Percentiles rank a stretch among this genome's conserved stretches.
Evolutionary conservation across 2,329 filamentous ascomycete genomes (phyloP).

Genomic region (Aspergillus piperis): DNA sequence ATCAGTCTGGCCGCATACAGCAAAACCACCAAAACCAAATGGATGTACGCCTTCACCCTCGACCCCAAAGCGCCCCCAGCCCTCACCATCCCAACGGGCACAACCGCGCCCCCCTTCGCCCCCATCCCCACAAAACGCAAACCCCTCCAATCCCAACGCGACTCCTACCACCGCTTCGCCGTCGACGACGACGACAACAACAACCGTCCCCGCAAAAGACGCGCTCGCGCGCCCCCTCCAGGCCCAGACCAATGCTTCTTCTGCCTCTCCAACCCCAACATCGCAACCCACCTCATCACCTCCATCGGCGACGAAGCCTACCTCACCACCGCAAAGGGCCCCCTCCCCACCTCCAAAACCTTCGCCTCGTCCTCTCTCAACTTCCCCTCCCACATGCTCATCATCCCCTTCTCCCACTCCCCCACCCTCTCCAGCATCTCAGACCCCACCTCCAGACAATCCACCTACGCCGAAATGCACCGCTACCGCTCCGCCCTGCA

Average conservation of each 20-base stretch:
- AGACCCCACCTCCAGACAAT: conserved; percentile 55
- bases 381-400: conserved; percentile 84
- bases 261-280: conserved; percentile 82
- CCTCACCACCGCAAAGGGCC: conserved; percentile 88
- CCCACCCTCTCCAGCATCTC: conserved; percentile 72
- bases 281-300: conserved; percentile 84
- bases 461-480: conserved; percentile 77
- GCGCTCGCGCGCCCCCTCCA: conserved; percentile 51
- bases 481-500: conserved; percentile 77
- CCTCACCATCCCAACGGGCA: conserved; percentile 65
- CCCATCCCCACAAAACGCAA: conserved; percentile 61
- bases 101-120: conserved; percentile 69
- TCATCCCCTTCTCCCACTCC: conserved; percentile 82
- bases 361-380: conserved; percentile 63
- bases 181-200: conserved; percentile 41
- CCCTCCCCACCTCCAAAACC: conserved; percentile 70
- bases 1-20: conserved; percentile 81
- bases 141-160: conserved; percentile 35
- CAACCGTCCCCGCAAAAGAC: conserved; percentile 43
- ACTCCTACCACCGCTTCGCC: conserved; percentile 43
- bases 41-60: conserved; percentile 64
- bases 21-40: conserved; percentile 72
- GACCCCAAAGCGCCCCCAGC: conserved; percentile 63
- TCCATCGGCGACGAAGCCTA: conserved; percentile 87
- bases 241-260: conserved; percentile 88